phyloP scores from a whole-genome alignment of 169 alveolate species.

The Babesia ovis region DNA sequence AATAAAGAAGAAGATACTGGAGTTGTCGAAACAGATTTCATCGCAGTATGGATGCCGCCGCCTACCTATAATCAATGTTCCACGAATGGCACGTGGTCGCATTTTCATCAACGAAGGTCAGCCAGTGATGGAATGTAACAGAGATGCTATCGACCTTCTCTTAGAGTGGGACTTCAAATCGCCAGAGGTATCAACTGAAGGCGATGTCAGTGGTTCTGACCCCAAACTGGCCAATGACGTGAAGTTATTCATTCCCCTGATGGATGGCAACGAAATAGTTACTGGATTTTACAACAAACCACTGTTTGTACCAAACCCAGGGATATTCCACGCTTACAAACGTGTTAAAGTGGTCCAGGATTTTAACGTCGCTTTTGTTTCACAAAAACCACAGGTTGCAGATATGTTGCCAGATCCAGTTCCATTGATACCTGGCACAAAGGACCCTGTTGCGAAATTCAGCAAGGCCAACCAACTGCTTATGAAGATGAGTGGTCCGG shows the following conservation, averaged over 20 bases:
- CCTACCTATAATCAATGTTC: constrained; percentile 76
- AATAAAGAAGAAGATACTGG: constrained; percentile 57
- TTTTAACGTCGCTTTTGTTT: not conserved
- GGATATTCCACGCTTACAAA: constrained; percentile 64
- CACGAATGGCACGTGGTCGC: constrained; percentile 73
- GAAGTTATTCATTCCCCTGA: constrained; percentile 32
- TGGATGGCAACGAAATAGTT: constrained; percentile 48
- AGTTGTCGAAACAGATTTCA: constrained; percentile 67
- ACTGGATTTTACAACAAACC: constrained; percentile 75
- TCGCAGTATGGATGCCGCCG: constrained; percentile 57
- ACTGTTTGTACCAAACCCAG: constrained; percentile 78
- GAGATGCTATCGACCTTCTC: constrained; percentile 71
- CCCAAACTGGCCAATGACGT: constrained; percentile 38
- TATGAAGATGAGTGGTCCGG: not conserved
- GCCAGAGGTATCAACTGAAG: constrained; percentile 72
- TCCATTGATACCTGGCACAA: not conserved
- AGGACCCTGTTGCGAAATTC: not conserved
- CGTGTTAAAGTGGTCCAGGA: not conserved
- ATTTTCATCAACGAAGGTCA: constrained; percentile 67
- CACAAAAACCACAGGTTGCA: not conserved
- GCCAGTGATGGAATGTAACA: constrained; percentile 77
- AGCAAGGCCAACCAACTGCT: not conserved
- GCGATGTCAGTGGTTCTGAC: constrained; percentile 65
- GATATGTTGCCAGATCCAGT: not conserved
- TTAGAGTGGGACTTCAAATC: constrained; percentile 72